These are phyloP conservation scores for Populus hybrid DNA, from an alignment of 441 rosid species.

Conservation along the genomic window DNA sequence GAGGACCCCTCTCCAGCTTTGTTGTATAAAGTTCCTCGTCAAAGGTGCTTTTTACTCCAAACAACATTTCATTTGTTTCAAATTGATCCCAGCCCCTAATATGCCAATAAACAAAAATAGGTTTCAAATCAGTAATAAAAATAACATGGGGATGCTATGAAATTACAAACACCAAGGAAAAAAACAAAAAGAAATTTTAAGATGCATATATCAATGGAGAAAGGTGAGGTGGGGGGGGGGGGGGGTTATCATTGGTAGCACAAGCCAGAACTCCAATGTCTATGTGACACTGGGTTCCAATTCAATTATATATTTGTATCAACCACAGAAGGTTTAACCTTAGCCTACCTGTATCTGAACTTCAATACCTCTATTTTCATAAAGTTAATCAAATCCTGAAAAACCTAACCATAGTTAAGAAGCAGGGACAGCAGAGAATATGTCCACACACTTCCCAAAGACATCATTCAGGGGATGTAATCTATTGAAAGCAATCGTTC, in stretches of 20 bases:
- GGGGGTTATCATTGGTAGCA: too few relatives aligned
- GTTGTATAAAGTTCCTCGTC: constrained; percentile 87
- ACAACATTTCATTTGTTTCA: constrained; percentile 62
- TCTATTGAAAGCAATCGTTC: background rate
- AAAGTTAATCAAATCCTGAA: background rate
- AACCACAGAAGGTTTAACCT: background rate
- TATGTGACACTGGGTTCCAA: background rate
- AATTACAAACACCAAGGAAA: background rate
- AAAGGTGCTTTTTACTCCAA: constrained; percentile 90
- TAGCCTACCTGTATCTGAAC: background rate
- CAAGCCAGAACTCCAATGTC: too few relatives aligned
- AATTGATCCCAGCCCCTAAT: constrained; percentile 88
- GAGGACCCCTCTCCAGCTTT: constrained; percentile 72
- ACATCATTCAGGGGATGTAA: background rate
- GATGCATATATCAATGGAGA: background rate
- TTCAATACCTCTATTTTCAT: background rate
- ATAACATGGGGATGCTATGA: background rate
- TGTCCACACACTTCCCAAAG: background rate
- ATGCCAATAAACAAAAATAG: constrained; percentile 17
- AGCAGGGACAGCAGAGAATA: too few relatives aligned
- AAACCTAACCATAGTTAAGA: too few relatives aligned
- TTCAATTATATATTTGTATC: background rate
- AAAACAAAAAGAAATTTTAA: background rate
- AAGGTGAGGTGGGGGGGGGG: background rate
- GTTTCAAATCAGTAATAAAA: constrained; percentile 14